Base-by-base conservation (phyloP, 352 stramenopile species). In the Phytophthora pisi region DNA sequence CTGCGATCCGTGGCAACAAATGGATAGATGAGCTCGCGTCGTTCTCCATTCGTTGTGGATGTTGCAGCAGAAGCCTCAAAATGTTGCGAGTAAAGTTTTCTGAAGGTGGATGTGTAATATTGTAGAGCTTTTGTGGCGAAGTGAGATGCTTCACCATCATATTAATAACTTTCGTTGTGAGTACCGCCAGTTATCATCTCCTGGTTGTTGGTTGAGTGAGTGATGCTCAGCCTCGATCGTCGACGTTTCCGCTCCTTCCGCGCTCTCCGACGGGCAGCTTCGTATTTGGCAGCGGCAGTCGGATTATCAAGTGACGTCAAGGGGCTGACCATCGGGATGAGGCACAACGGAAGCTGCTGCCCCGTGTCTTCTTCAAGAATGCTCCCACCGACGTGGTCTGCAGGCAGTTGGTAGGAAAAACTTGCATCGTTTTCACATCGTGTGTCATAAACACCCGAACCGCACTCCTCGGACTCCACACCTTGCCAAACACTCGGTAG, bases 321-420 rank as follows among this genome's bases (percentile, higher is more conserved):
- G 4, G 80, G 78, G 56, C 82, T 92, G 56, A 87, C 81, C 68
- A 91, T 83, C 36, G 85, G 85, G 40, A 92, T 84, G 61, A 93
- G 67, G 42, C 81, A 92, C 13, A 91, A 30, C 24, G 83, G 78
- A 11, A 90, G 70, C 49, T 82, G 65, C 26, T 89, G 67, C 8
- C 75, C 74, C 1, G 9, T 7, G 1, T 34, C 50, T 46, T 57
- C 52, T 26, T 16, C 43, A 23, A 65, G 54, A 58, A 66, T 62
- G 31, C 55, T 62, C 3, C 51, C 31, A 43, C 8, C 18, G 5
- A 20, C 38, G 38, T 46, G 31, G 31, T 38, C 31, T 13, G 31
- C 40, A 11, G 57, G 38, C n/a, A 66, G 16, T 4, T 26, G 23
- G 26, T 47, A 65, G 2, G 31, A 53, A n/a, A 62, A n/a, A 46